Conservation (phyloP, 805 yeast genomes). For the Candida yuanshanica region DNA sequence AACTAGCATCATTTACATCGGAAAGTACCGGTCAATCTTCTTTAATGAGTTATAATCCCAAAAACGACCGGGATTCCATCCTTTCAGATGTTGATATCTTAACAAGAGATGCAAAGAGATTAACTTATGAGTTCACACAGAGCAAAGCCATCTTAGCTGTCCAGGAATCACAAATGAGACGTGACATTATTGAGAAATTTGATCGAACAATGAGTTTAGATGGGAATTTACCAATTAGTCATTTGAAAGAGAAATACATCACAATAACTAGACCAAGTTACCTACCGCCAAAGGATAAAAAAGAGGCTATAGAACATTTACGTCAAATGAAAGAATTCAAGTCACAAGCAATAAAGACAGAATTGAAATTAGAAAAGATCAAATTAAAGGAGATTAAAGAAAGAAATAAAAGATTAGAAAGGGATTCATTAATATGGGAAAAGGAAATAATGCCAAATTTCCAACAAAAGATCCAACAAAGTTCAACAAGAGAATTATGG, state of each 20-base stretch:
- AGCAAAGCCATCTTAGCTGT: slow-evolving; percentile 27
- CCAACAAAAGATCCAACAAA: slow-evolving; percentile 27
- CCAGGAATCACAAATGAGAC: slow-evolving; percentile 28
- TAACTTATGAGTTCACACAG: slow-evolving; percentile 20
- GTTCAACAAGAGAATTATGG: slow-evolving; percentile 47
- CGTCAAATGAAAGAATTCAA: slow-evolving; percentile 44
- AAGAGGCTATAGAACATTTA: slow-evolving; percentile 50
- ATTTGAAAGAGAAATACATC: slow-evolving; percentile 20
- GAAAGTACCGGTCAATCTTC: slow-evolving; percentile 42
- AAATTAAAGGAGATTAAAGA: slow-evolving; percentile 29
- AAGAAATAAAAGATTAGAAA: slow-evolving; percentile 28
- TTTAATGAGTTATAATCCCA: slow-evolving; percentile 29
- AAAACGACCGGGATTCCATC: slow-evolving; percentile 10
- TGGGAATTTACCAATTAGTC: slow-evolving; percentile 12
- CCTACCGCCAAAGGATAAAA: slow-evolving; percentile 57
- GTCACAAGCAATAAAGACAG: slow-evolving; percentile 34
- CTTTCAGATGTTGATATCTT: slow-evolving; percentile 8
- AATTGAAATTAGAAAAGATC: slow-evolving; percentile 28
- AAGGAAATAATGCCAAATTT: slow-evolving; percentile 32
- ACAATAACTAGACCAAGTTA: slow-evolving; percentile 56
- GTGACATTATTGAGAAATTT: slow-evolving; percentile 14
- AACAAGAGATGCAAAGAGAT: slow-evolving; percentile 15
- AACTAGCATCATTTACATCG: slow-evolving; percentile 27
- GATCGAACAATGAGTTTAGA: slow-evolving; percentile 26
- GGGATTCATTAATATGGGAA: slow-evolving; percentile 38